Percentiles rank a stretch among this genome's conserved stretches.
Evolutionary conservation across 2,329 filamentous ascomycete species (phyloP).

Genomic region (Lizonia empirigonia): DNA sequence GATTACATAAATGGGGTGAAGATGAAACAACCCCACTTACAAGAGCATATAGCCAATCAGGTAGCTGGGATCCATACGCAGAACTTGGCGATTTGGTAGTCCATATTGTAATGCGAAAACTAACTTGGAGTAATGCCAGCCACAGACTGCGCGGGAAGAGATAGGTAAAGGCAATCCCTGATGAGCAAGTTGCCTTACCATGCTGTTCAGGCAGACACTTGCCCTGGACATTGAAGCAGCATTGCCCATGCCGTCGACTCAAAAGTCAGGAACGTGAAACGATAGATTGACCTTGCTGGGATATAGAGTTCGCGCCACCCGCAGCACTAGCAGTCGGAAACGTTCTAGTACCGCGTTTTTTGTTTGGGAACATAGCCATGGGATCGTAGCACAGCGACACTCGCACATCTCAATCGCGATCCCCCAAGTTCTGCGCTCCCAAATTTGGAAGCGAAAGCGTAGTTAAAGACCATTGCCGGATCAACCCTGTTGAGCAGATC

Average conservation of each 20-base stretch:
- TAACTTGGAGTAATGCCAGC: no score
- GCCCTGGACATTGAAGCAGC: slow-evolving; percentile 10
- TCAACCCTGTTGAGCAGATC: slow-evolving; percentile 21
- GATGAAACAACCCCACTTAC: no score
- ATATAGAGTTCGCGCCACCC: slow-evolving; percentile 15
- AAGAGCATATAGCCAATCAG: no score
- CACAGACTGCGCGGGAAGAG: background rate
- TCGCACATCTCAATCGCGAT: background rate
- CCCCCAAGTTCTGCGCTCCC: slow-evolving; percentile 6
- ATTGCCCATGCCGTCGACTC: slow-evolving; percentile 10
- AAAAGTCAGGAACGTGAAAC: slow-evolving; percentile 32
- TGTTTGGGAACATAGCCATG: slow-evolving; percentile 1
- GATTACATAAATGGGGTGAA: no score
- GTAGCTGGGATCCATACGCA: no score
- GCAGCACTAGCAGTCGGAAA: slow-evolving; percentile 5
- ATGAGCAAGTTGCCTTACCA: background rate
- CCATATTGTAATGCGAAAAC: no score
- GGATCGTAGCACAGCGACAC: slow-evolving; percentile 11
- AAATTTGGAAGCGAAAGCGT: slow-evolving; percentile 12
- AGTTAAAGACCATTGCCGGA: slow-evolving; percentile 11
- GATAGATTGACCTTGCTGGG: slow-evolving; percentile 24
- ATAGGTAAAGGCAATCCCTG: background rate
- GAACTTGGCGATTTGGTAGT: no score
- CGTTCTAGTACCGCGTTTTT: slow-evolving; percentile 5
- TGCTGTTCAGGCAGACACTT: slow-evolving; percentile 1